Percentiles rank a stretch among this genome's conserved stretches.
These are phyloP conservation scores for Ceratocystis lukuohia DNA, from an alignment of 2,329 filamentous ascomycete genomes.

Conservation along the genomic window DNA sequence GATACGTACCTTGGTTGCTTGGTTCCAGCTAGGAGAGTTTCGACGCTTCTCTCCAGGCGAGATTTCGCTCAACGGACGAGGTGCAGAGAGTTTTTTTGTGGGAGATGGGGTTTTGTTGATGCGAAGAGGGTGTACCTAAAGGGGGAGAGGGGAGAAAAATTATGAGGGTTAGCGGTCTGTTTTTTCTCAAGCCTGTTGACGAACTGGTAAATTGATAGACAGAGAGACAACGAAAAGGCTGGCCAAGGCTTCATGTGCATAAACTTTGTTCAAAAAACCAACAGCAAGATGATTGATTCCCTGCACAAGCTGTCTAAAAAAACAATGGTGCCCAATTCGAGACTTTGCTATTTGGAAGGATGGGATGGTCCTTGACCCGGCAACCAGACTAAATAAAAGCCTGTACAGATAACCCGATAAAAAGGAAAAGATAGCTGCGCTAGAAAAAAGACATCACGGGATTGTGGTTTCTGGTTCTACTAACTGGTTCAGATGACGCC, in stretches of 20 bases:
- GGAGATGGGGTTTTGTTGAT: constrained; percentile 54
- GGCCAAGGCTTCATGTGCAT: constrained; percentile 4
- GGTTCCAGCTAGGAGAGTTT: constrained; percentile 86
- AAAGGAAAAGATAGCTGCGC: neutral
- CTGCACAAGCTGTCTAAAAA: constrained; percentile 7
- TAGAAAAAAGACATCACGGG: constrained; percentile 1
- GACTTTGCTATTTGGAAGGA: neutral
- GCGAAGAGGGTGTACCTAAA: constrained; percentile 61
- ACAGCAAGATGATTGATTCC: neutral
- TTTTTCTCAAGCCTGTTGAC: neutral
- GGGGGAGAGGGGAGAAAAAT: constrained; percentile 19
- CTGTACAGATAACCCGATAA: neutral
- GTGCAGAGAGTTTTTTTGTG: constrained; percentile 23
- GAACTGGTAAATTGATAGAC: neutral
- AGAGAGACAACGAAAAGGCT: neutral
- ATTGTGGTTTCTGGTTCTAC: constrained; percentile 2
- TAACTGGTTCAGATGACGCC: constrained; percentile 17
- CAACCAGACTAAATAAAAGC: constrained; percentile 1
- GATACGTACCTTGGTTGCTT: constrained; percentile 51
- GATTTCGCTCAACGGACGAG: constrained; percentile 77
- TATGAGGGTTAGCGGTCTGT: constrained; percentile 5
- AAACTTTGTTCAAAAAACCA: neutral
- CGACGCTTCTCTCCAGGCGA: constrained; percentile 71
- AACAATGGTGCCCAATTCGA: neutral
- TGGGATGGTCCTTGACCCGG: neutral